These are phyloP conservation scores for Heracleum sosnowskyi DNA, from an alignment of 129 eudicot genomes.

Conservation along the genomic window DNA sequence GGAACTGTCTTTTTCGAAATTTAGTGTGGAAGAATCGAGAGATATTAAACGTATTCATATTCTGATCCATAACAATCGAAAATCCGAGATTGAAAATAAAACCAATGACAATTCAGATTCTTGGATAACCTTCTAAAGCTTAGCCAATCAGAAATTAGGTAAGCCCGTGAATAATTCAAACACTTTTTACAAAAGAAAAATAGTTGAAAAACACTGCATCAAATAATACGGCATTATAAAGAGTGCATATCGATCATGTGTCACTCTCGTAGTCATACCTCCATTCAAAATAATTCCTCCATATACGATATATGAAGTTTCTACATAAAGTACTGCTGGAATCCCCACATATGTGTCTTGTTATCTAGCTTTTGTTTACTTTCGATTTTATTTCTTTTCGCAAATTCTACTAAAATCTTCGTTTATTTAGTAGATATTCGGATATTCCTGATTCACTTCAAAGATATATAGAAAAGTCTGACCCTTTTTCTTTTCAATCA, in stretches of 20 bases:
- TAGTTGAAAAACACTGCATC: neutral
- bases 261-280: constrained; percentile 11
- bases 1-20: constrained; percentile 1
- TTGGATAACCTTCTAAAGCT: constrained; percentile 30
- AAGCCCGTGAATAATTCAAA: constrained; percentile 31
- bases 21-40: neutral
- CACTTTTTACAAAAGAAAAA: neutral
- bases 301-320: neutral
- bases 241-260: constrained; percentile 28
- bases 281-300: constrained; percentile 13
- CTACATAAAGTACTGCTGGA: neutral
- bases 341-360: neutral
- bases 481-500: neutral
- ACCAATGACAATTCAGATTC: constrained; percentile 40
- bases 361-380: neutral
- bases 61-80: constrained; percentile 17
- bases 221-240: constrained; percentile 10
- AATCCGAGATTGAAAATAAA: constrained; percentile 33
- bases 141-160: constrained; percentile 47
- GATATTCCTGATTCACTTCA: neutral
- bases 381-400: neutral
- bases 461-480: neutral
- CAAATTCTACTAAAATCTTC: neutral
- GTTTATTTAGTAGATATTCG: neutral
- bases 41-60: neutral